phyloP scores from a whole-genome alignment of 192 early-diverging fungal genomes.

The Linnemannia exigua region DNA sequence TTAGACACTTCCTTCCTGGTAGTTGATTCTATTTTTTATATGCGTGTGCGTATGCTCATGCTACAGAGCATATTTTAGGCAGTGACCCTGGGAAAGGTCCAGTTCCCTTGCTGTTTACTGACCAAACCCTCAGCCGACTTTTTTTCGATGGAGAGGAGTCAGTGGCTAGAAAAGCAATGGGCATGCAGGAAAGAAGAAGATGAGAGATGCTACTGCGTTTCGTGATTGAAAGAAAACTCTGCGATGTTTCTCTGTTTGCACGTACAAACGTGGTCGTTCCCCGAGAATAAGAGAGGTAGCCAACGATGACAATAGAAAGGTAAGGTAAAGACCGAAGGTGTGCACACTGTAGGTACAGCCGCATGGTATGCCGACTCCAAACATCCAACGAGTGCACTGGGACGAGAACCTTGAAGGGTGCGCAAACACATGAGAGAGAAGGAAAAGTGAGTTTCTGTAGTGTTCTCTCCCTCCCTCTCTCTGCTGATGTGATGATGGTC shows the following conservation, averaged over 20 bases:
- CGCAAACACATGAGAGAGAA: conserved; percentile 3
- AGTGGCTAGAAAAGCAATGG: not conserved
- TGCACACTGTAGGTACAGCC: not conserved
- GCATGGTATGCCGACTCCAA: not conserved
- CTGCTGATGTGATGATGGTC: conserved; percentile 9
- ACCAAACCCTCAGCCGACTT: not conserved
- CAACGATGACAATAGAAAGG: not conserved
- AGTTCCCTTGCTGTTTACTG: not conserved
- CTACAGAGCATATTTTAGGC: not conserved
- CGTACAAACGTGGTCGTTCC: not conserved
- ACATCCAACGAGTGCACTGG: conserved; percentile 7
- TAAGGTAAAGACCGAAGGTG: not conserved
- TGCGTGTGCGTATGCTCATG: not conserved
- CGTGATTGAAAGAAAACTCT: not conserved
- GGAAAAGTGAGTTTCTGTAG: too few species aligned
- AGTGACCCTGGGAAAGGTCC: conserved; percentile 1
- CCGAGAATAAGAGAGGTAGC: not conserved
- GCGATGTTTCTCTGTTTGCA: not conserved
- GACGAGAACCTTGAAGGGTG: not conserved
- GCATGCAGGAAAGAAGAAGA: not conserved
- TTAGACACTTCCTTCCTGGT: not conserved
- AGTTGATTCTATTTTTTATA: too few species aligned
- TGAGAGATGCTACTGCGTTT: not conserved
- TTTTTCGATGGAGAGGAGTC: not conserved
- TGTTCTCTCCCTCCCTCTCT: not conserved